phyloP scores from a whole-genome alignment of 441 rosid species.

The Gossypium schwendimanii region DNA sequence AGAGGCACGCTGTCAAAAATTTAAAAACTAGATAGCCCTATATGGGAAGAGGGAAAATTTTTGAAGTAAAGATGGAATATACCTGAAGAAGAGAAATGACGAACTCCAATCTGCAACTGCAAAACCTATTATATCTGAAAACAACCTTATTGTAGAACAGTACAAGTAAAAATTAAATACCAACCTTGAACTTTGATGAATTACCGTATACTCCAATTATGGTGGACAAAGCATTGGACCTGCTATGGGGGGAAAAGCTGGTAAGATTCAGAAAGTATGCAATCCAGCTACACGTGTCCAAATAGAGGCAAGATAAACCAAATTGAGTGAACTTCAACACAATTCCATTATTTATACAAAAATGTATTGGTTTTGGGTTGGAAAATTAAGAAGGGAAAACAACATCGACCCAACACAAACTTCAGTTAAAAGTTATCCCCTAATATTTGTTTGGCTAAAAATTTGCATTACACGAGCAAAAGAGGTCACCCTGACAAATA shows the following conservation, averaged over 20 bases:
- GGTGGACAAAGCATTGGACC: slow-evolving; percentile 37
- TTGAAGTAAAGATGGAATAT: slow-evolving; percentile 20
- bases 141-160: slow-evolving; percentile 9
- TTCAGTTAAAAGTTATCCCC: background rate
- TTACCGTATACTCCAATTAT: slow-evolving; percentile 29
- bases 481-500: background rate
- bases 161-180: slow-evolving; percentile 16
- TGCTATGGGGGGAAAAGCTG: slow-evolving; percentile 22
- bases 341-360: background rate
- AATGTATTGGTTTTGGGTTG: background rate
- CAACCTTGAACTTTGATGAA: slow-evolving; percentile 46
- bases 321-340: background rate
- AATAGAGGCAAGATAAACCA: slow-evolving; percentile 4
- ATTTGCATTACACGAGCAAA: background rate
- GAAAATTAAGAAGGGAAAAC: background rate
- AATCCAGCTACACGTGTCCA: background rate
- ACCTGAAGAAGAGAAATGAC: slow-evolving; percentile 70
- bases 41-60: background rate
- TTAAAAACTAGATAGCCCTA: background rate
- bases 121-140: slow-evolving; percentile 28
- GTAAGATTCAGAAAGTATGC: slow-evolving; percentile 6
- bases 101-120: slow-evolving; percentile 58
- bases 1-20: background rate
- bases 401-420: background rate
- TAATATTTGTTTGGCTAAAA: background rate